Conservation (phyloP, 257 asterid species). For the Solanum ahanhuiri region DNA sequence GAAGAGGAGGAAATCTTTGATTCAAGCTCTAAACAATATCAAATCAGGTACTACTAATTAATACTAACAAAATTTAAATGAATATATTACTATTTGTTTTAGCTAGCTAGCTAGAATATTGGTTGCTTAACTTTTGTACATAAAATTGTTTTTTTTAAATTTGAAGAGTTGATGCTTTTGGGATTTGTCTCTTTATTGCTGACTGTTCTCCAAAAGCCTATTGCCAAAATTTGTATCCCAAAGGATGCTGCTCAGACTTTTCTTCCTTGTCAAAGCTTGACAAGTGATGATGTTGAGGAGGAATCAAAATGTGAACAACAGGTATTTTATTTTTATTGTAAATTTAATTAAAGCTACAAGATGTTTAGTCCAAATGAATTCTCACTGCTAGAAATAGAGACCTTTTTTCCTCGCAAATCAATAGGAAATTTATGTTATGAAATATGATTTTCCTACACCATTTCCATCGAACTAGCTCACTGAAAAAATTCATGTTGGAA, state of each 20-base stretch:
- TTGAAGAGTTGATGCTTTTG: slow-evolving; percentile 64
- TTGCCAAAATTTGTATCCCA: slow-evolving; percentile 48
- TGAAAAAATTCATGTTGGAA: too few species aligned
- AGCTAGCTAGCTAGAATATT: not conserved
- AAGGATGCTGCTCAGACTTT: slow-evolving; percentile 29
- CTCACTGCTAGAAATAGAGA: not conserved
- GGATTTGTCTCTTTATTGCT: slow-evolving; percentile 66
- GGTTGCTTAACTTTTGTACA: not conserved
- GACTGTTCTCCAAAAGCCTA: slow-evolving; percentile 37
- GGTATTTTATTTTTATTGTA: slow-evolving; percentile 10
- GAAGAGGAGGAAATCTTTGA: slow-evolving; percentile 40
- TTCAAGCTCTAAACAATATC: slow-evolving; percentile 47
- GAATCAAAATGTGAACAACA: slow-evolving; percentile 30
- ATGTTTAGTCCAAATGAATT: not conserved
- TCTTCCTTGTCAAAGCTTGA: slow-evolving; percentile 45
- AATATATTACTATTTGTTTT: not conserved
- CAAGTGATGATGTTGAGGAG: slow-evolving; percentile 17
- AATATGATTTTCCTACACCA: not conserved
- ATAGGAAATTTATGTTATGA: not conserved
- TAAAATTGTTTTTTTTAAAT: not conserved
- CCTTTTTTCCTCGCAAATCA: not conserved
- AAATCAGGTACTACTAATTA: slow-evolving; percentile 37
- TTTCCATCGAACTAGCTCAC: not conserved
- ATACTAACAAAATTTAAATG: not conserved
- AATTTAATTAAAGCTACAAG: not conserved